Evolutionary conservation across 169 alveolate species (phyloP), one percentile per base, ranked within the genome.

Genomic region (Plasmodium adleri): DNA sequence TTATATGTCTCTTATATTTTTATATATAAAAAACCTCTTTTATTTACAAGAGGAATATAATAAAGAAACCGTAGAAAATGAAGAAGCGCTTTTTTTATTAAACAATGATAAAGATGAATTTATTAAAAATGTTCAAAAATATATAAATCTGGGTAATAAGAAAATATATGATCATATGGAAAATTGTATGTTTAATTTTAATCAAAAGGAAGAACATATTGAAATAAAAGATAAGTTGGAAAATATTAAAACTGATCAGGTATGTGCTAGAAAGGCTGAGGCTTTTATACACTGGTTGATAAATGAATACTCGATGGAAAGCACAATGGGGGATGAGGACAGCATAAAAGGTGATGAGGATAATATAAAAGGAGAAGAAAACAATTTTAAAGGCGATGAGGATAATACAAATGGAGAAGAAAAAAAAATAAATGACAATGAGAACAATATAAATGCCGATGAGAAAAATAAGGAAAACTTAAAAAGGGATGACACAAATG

Each of bases 221-320:
- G 60, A 78, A 49, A 78, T 78, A 9, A 3, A 32, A 2, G n/a
- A 64, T 17, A 78, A 64, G 56, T 32, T 78, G 22, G 59, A 78
- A 39, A 43, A 17, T 56, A 71, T 78, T 20, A 78, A 64, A 10
- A 43, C 64, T 24, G 89, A 78, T 58, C 76, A 54, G 22, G 22
- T 64, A 6, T 78, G 89, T 26, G 15, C 12, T 24, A 78, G 26
- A 45, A 78, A 78, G 13, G 78, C 72, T 8, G 89, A 78, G 59
- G 89, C 89, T 4, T 78, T 78, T 71, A 64, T 78, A 63, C 89
- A 78, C 70, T 78, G 89, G 89, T 43, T 78, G n/a, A 15, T 78
- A 3, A 78, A 78, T 60, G 89, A 78, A 20, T 78, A 52, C 54
- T 20, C 86, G 6, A 22, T 17, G 22, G 71, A 62, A 62, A 24